Evolutionary conservation across 2,329 filamentous ascomycete species (phyloP), one percentile per base, ranked within the genome.

Genomic region (Neospermospora avenae): DNA sequence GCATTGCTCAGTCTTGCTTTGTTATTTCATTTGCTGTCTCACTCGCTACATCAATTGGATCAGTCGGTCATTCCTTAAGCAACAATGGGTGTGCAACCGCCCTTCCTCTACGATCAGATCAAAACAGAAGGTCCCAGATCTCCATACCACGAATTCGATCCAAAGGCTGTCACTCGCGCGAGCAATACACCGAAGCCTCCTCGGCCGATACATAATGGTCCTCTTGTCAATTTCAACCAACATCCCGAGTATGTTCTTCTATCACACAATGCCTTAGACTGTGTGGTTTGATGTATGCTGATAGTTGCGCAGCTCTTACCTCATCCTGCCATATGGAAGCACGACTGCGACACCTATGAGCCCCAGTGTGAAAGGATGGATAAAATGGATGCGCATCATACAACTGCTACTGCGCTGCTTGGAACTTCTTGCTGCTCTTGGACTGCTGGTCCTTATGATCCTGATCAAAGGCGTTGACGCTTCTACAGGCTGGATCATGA

Each of bases 121-220:
- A 64, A 73, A 75, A 67, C 69, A 71, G 79, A 68, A 80, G 84
- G 71, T 76, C 79, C 51, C 16, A 51, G 81, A 81, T 67, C 81
- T 81, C 64, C 81, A 77, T 72, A 77, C 74, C 73, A 77, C 70
- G 70, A 77, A n/a, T 96, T 96, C 75, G 92, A 97, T 70, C 93
- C 93, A 52, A 96, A 93, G 74, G 89, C 90, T 61, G 83, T 92
- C 52, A 93, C 91, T 22, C 83, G 91, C 71, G 89, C 90, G 63
- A 93, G 89, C 76, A 25, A 53, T 35, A 37, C 49, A 70, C 82
- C 84, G 13, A 83, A 84, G 57, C 78, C 83, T 42, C 79, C 76
- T 25, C 86, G 81, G 70, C 80, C 84, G 44, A 88, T 89, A 79
- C 82, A 81, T 46, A 80, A 89, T 56, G 92, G 91, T 0, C 92